Evolutionary conservation across 1,284 basidiomycete species (phyloP).

Genomic region (Malassezia restricta): DNA sequence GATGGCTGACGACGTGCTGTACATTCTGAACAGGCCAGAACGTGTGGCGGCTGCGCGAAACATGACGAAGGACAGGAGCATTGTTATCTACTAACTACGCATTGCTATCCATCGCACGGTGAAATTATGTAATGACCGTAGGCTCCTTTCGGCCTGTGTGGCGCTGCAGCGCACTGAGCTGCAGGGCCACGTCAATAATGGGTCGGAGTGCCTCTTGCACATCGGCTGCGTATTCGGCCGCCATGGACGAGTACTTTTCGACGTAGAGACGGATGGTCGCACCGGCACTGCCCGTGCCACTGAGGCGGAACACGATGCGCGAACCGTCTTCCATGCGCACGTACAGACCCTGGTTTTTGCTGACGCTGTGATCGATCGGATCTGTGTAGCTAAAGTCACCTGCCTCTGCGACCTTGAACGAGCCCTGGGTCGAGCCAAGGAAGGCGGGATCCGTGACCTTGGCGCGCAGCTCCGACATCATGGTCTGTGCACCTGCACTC

Average conservation of each 20-base stretch:
- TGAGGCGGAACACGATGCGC: slow-evolving; percentile 85
- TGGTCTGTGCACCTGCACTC: slow-evolving; percentile 71
- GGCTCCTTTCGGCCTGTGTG: slow-evolving; percentile 77
- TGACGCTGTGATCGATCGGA: slow-evolving; percentile 85
- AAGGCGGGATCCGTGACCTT: slow-evolving; percentile 57
- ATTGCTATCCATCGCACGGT: background rate
- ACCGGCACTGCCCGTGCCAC: slow-evolving; percentile 86
- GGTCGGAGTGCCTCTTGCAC: slow-evolving; percentile 84
- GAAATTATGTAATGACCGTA: slow-evolving; percentile 68
- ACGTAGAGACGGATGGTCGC: slow-evolving; percentile 58
- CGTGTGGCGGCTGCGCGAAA: background rate
- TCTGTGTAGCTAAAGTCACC: slow-evolving; percentile 93
- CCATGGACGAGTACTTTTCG: slow-evolving; percentile 70
- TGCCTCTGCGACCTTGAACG: slow-evolving; percentile 66
- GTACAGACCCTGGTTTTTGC: slow-evolving; percentile 90
- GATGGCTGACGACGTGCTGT: background rate
- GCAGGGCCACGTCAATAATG: slow-evolving; percentile 83
- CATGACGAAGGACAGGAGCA: background rate
- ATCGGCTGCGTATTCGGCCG: slow-evolving; percentile 60
- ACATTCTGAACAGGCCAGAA: background rate
- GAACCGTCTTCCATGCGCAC: slow-evolving; percentile 81
- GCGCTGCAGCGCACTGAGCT: slow-evolving; percentile 68
- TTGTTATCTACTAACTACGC: background rate
- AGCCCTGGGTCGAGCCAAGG: slow-evolving; percentile 47
- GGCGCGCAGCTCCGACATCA: slow-evolving; percentile 67